phyloP scores from a whole-genome alignment of 768 basidiomycete genomes.

The Kondoa subrosea region DNA sequence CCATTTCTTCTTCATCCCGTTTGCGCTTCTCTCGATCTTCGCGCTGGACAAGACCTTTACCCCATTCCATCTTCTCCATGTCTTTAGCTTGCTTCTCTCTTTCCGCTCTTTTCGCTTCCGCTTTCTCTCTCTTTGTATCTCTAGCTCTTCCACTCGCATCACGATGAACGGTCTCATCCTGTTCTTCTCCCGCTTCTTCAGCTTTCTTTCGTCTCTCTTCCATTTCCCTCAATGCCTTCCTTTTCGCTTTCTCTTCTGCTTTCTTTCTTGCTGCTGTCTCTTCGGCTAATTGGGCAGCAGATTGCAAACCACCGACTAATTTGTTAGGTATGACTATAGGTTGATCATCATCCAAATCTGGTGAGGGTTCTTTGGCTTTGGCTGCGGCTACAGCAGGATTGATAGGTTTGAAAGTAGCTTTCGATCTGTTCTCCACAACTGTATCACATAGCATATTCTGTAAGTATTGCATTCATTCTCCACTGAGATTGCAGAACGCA shows the following conservation, averaged over 20 bases:
- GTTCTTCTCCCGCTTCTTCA: conserved; percentile 29
- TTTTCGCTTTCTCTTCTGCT: conserved; percentile 41
- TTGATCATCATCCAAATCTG: background rate
- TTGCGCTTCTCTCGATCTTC: conserved; percentile 56
- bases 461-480: too few species aligned
- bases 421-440: background rate
- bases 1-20: conserved; percentile 52
- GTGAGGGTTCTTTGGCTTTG: background rate
- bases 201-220: conserved; percentile 14
- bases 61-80: conserved; percentile 91
- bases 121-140: conserved; percentile 65
- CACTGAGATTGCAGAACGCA: background rate
- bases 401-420: conserved; percentile 8
- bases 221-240: conserved; percentile 33
- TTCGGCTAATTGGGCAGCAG: conserved; percentile 49
- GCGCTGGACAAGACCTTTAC: conserved; percentile 79
- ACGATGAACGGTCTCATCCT: conserved; percentile 85
- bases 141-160: conserved; percentile 75
- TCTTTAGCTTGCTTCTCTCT: conserved; percentile 70
- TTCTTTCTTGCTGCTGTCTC: conserved; percentile 28
- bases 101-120: conserved; percentile 65
- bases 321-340: conserved; percentile 1
- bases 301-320: conserved; percentile 55
- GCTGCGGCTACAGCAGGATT: background rate
- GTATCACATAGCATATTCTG: background rate